phyloP scores from a whole-genome alignment of 371 early-diverging fungal species.

The Mucor irregularis region DNA sequence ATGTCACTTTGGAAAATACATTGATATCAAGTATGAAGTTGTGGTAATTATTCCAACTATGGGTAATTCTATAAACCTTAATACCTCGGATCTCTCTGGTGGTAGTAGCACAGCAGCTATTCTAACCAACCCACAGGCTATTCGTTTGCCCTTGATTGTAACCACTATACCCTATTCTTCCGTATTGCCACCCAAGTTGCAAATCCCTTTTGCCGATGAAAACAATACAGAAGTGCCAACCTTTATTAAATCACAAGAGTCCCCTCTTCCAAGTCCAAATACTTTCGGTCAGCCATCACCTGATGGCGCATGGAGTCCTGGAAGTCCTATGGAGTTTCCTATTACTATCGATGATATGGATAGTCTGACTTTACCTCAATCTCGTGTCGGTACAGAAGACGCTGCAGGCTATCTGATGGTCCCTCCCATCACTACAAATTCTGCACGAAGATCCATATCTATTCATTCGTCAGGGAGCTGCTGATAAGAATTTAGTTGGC shows the following conservation, averaged over 20 bases:
- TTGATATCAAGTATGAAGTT: constrained; percentile 37
- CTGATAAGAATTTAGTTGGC: too few species aligned
- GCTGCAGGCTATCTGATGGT: constrained; percentile 31
- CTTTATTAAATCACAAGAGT: constrained; percentile 34
- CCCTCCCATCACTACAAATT: constrained; percentile 11
- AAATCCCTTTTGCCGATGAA: constrained; percentile 25
- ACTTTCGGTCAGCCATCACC: constrained; percentile 7
- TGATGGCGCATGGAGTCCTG: constrained; percentile 18
- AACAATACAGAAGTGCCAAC: constrained; percentile 18
- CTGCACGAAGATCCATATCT: neutral
- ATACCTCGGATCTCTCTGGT: too few species aligned
- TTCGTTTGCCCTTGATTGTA: constrained; percentile 32
- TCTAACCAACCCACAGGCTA: constrained; percentile 11
- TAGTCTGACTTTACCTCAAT: constrained; percentile 10
- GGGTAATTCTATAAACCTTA: constrained; percentile 1
- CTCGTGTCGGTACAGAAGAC: constrained; percentile 8
- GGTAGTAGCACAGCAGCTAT: neutral
- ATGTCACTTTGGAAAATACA: constrained; percentile 24
- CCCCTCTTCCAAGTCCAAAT: constrained; percentile 33
- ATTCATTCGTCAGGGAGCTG: too few species aligned
- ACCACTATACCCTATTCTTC: constrained; percentile 35
- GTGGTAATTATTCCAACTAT: constrained; percentile 36
- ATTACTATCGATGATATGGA: too few species aligned
- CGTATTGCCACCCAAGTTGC: constrained; percentile 22
- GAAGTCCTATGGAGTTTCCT: constrained; percentile 29